phyloP scores from a whole-genome alignment of 2,329 filamentous ascomycete genomes.

The Lachnellula hyalina region DNA sequence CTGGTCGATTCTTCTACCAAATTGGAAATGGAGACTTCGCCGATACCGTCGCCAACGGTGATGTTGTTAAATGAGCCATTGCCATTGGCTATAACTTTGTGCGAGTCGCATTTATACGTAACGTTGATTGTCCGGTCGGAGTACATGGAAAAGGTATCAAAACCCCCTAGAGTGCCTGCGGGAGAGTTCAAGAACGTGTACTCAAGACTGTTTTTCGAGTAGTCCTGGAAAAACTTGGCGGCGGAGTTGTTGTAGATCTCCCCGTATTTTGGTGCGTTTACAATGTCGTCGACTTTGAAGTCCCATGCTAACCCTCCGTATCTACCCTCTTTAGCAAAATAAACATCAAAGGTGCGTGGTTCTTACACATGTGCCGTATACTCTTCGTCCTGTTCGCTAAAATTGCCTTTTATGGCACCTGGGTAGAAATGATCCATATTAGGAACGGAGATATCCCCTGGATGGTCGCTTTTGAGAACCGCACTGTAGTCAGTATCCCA shows the following conservation, averaged over 20 bases:
- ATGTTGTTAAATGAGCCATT: constrained; percentile 28
- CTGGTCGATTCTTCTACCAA: constrained; percentile 33
- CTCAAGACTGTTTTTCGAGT: constrained; percentile 20
- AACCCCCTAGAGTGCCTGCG: background rate
- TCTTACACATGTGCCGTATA: constrained; percentile 39
- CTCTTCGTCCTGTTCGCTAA: constrained; percentile 31
- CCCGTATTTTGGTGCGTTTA: constrained; percentile 28
- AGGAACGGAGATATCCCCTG: constrained; percentile 35
- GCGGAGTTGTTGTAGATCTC: constrained; percentile 7
- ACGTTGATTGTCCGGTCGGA: constrained; percentile 33
- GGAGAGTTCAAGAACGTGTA: constrained; percentile 37
- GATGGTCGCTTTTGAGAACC: constrained; percentile 27
- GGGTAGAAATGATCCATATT: constrained; percentile 34
- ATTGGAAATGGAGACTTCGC: constrained; percentile 21
- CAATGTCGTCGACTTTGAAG: constrained; percentile 19
- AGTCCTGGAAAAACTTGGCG: constrained; percentile 15
- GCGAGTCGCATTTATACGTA: constrained; percentile 29
- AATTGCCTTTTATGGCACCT: constrained; percentile 21
- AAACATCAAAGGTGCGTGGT: background rate
- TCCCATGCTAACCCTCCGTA: constrained; percentile 37
- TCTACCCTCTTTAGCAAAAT: constrained; percentile 21
- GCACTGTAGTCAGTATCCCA: constrained; percentile 34
- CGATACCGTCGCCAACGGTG: constrained; percentile 24
- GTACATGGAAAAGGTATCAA: constrained; percentile 25
- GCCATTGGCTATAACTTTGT: constrained; percentile 31